Conservation (phyloP, 1,139 yeast species). For the Kodamaea arcana region DNA sequence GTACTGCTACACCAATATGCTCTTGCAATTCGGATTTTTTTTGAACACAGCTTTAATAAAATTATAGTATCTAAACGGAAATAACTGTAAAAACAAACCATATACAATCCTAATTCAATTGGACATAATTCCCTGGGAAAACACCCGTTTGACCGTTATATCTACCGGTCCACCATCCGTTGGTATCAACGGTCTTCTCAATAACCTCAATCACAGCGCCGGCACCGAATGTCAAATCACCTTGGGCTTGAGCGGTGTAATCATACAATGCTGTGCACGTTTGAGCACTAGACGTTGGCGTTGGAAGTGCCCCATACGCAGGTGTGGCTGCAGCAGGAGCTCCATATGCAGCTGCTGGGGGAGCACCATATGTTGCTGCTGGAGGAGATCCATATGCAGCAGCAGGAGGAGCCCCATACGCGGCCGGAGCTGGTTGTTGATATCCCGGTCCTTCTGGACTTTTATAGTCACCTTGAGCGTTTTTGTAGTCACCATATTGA, state of each 20-base stretch:
- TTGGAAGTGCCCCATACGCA: conserved; percentile 19
- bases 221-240: conserved; percentile 82
- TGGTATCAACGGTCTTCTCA: conserved; percentile 75
- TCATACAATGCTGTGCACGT: conserved; percentile 76
- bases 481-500: conserved; percentile 1
- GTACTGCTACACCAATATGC: too few relatives aligned
- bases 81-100: background rate
- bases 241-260: conserved; percentile 80
- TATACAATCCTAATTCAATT: conserved; percentile 37
- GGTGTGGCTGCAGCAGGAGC: conserved; percentile 11
- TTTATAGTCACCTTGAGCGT: conserved; percentile 1
- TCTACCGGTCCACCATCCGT: conserved; percentile 99
- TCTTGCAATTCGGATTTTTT: too few relatives aligned
- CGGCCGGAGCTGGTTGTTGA: conserved; percentile 14
- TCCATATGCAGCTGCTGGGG: conserved; percentile 14
- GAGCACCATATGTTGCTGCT: conserved; percentile 12
- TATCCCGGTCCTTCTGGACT: conserved; percentile 7
- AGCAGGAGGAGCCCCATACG: conserved; percentile 20
- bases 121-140: conserved; percentile 95
- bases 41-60: too few relatives aligned
- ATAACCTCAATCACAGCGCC: conserved; percentile 84
- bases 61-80: background rate
- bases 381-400: conserved; percentile 15
- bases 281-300: conserved; percentile 40
- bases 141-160: conserved; percentile 83